Percentiles rank a stretch among this genome's conserved stretches.
Conservation (phyloP, 2,329 filamentous ascomycete genomes). For the Aspergillus calidoustus region DNA sequence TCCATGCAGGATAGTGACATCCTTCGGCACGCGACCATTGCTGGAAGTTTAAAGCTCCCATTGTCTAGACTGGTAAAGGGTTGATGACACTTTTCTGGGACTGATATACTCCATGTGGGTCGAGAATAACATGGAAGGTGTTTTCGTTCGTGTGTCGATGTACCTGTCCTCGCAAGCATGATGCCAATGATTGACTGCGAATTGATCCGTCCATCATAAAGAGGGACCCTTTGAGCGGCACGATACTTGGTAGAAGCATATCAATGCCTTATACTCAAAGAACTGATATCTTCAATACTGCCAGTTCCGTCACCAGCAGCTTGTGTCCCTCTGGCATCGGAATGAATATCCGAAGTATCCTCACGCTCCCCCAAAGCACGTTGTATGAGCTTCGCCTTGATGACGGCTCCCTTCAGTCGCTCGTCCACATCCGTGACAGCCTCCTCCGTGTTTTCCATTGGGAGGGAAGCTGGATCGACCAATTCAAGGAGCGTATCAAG, state of each 20-base stretch:
- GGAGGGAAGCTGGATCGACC: conserved; percentile 76
- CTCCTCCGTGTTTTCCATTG: conserved; percentile 83
- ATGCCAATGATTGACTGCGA: not conserved
- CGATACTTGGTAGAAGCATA: not conserved
- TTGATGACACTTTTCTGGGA: no score
- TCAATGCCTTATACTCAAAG: conserved; percentile 47
- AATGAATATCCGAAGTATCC: conserved; percentile 32
- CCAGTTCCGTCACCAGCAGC: conserved; percentile 42
- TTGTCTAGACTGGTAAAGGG: not conserved
- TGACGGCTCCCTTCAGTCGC: conserved; percentile 77
- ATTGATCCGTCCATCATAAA: not conserved
- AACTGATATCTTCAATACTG: conserved; percentile 55
- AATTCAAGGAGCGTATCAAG: conserved; percentile 74
- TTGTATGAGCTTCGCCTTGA: conserved; percentile 85
- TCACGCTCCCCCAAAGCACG: conserved; percentile 62
- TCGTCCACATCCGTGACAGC: conserved; percentile 92
- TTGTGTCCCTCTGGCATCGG: conserved; percentile 35
- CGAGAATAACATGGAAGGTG: not conserved
- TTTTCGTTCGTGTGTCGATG: not conserved
- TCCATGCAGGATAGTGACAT: not conserved
- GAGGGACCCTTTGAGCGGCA: no score
- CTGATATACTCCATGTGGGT: not conserved
- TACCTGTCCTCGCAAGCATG: not conserved
- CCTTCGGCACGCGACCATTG: not conserved
- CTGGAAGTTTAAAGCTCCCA: not conserved